phyloP scores from a whole-genome alignment of 2,329 filamentous ascomycete genomes.

The Remersonia thermophila region DNA sequence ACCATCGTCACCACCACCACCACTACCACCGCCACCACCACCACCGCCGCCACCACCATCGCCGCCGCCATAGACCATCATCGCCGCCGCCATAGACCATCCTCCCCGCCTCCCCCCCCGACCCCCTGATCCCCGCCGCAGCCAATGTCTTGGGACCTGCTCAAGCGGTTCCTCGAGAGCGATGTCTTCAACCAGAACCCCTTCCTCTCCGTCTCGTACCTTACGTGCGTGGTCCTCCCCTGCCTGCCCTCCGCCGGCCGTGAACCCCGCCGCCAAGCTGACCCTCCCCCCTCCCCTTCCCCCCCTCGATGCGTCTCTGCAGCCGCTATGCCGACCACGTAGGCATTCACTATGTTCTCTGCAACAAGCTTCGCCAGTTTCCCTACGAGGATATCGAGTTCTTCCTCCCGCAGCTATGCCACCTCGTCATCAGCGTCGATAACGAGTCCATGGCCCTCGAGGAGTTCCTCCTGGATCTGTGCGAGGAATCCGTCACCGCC shows the following conservation, averaged over 20 bases:
- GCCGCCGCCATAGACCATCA: slow-evolving; percentile 7
- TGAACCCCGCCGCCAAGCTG: background rate
- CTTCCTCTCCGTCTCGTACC: slow-evolving; percentile 77
- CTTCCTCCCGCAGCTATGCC: slow-evolving; percentile 79
- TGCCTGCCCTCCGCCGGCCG: background rate
- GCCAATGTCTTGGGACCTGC: slow-evolving; percentile 63
- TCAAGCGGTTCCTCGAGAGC: slow-evolving; percentile 84
- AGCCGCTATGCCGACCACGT: slow-evolving; percentile 84
- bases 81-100: slow-evolving; percentile 7
- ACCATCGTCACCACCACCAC: background rate
- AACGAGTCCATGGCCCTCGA: slow-evolving; percentile 87
- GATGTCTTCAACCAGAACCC: slow-evolving; percentile 89
- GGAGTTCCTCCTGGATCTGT: slow-evolving; percentile 75
- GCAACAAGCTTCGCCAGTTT: slow-evolving; percentile 79
- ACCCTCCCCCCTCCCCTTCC: slow-evolving; percentile 1
- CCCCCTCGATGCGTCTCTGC: slow-evolving; percentile 8
- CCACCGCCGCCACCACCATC: slow-evolving; percentile 3
- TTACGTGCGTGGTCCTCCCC: slow-evolving; percentile 52
- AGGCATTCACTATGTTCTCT: slow-evolving; percentile 79
- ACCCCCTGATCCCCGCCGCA: slow-evolving; percentile 6
- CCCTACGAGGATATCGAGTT: slow-evolving; percentile 88
- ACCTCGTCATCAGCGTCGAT: slow-evolving; percentile 76
- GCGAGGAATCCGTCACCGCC: slow-evolving; percentile 77
- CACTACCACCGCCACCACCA: background rate
- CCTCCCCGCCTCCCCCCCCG: slow-evolving; percentile 5